These are phyloP conservation scores for Plantago ovata DNA, from an alignment of 257 asterid genomes.

Conservation along the genomic window DNA sequence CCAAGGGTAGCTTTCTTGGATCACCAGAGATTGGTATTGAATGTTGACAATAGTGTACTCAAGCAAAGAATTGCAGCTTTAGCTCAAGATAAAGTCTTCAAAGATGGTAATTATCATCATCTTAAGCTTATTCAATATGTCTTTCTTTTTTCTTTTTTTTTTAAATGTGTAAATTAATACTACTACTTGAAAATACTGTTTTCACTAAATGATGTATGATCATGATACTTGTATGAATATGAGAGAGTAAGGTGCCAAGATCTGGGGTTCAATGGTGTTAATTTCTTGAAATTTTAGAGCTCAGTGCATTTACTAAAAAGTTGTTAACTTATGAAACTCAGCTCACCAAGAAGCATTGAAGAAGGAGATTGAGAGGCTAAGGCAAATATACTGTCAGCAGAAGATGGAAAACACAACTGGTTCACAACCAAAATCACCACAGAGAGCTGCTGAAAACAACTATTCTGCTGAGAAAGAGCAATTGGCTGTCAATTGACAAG, in stretches of 20 bases:
- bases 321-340: constrained; percentile 11
- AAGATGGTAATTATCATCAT: constrained; percentile 54
- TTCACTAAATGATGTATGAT: too few species aligned
- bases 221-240: too few species aligned
- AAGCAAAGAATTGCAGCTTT: constrained; percentile 95
- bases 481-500: constrained; percentile 45
- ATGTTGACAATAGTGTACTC: constrained; percentile 85
- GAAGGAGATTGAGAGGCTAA: constrained; percentile 89
- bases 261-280: too few species aligned
- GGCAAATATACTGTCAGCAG: constrained; percentile 72
- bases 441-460: constrained; percentile 35
- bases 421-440: constrained; percentile 36
- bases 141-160: too few species aligned
- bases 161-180: too few species aligned
- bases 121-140: too few species aligned
- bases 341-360: constrained; percentile 97
- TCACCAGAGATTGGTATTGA: constrained; percentile 82
- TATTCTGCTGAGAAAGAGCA: constrained; percentile 50
- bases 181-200: too few species aligned
- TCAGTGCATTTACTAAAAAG: neutral
- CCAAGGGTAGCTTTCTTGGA: constrained; percentile 94
- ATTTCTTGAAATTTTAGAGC: neutral
- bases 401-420: constrained; percentile 48
- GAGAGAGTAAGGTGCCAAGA: too few species aligned
- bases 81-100: constrained; percentile 87